A percentile compares a stretch with the other conserved stretches of the same genome.
phyloP scores from a whole-genome alignment of 2,329 filamentous ascomycete genomes.

The Triangularia verruculosa region DNA sequence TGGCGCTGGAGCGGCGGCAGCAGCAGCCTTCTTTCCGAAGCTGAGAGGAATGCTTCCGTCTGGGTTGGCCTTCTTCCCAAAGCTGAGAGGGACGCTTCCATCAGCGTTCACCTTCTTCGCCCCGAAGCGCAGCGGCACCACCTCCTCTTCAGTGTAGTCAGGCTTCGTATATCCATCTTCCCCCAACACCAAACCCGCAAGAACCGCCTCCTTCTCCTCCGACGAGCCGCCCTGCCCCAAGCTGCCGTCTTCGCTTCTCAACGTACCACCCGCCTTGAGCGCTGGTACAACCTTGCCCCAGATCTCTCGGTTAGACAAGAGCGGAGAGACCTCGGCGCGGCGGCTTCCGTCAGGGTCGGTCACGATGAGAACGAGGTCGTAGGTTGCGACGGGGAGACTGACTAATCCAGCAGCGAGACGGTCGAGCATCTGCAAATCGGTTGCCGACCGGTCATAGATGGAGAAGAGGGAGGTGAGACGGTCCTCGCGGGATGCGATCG shows the following conservation, averaged over 20 bases:
- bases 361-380: constrained; percentile 81
- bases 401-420: constrained; percentile 81
- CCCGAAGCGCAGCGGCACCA: constrained; percentile 62
- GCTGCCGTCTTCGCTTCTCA: constrained; percentile 66
- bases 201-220: constrained; percentile 73
- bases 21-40: not conserved
- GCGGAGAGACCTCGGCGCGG: constrained; percentile 57
- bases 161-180: constrained; percentile 71
- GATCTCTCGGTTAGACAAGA: constrained; percentile 61
- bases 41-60: not conserved
- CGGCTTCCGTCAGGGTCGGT: constrained; percentile 69
- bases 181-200: constrained; percentile 72
- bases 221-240: constrained; percentile 37
- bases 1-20: constrained; percentile 30
- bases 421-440: constrained; percentile 97
- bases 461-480: constrained; percentile 69
- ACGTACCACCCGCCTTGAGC: constrained; percentile 64
- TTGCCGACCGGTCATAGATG: constrained; percentile 63
- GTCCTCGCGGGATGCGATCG: constrained; percentile 80
- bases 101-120: constrained; percentile 52
- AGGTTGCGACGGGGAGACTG: constrained; percentile 69
- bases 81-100: not conserved
- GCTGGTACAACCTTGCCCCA: constrained; percentile 67
- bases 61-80: constrained; percentile 19
- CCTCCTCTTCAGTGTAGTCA: constrained; percentile 52